Conservation (phyloP, 352 stramenopile genomes). For the Phytophthora foliorum region DNA sequence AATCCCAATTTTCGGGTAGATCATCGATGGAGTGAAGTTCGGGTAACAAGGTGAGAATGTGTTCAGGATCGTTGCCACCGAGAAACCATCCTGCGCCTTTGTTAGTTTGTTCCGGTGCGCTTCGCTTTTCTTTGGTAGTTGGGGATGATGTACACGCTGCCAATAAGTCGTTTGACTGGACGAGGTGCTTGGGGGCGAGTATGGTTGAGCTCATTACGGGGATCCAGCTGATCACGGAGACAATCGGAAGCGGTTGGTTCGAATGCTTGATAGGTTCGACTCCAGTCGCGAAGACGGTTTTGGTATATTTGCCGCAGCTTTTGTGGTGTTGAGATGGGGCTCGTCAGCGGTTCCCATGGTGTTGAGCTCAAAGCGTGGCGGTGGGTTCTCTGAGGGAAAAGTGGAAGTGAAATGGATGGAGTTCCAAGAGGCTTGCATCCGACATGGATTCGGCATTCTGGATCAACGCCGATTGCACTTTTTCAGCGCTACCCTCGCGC, state of each 20-base stretch:
- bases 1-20: slow-evolving; percentile 80
- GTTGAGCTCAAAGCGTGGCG: neutral
- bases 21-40: slow-evolving; percentile 61
- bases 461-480: slow-evolving; percentile 9
- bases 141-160: slow-evolving; percentile 42
- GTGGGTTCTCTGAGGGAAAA: neutral
- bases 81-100: slow-evolving; percentile 75
- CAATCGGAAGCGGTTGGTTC: slow-evolving; percentile 50
- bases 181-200: slow-evolving; percentile 22
- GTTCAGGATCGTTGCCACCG: slow-evolving; percentile 67
- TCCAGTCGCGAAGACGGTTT: neutral
- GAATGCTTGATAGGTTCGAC: neutral
- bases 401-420: neutral
- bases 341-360: slow-evolving; percentile 16
- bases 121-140: neutral
- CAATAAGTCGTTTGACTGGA: slow-evolving; percentile 51
- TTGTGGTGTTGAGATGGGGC: neutral
- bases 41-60: slow-evolving; percentile 58
- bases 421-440: neutral
- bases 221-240: slow-evolving; percentile 60
- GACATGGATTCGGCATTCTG: neutral
- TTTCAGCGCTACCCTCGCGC: slow-evolving; percentile 13
- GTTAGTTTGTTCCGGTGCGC: slow-evolving; percentile 28
- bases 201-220: slow-evolving; percentile 51
- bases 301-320: neutral